Conservation (phyloP, 2,329 filamentous ascomycete genomes). For the Calonectria honghensis region DNA sequence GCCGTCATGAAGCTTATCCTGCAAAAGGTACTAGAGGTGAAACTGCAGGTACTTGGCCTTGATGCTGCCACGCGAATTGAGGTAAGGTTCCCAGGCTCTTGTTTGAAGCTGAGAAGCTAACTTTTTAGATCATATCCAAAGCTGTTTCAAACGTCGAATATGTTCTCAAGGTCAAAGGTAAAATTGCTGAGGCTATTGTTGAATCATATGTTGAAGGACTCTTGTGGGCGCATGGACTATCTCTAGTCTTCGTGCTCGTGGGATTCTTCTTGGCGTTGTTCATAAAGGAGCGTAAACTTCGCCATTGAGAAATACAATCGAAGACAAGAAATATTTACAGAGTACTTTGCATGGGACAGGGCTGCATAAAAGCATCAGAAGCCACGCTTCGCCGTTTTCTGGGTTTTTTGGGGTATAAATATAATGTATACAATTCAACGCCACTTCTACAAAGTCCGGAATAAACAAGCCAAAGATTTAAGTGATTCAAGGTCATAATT, state of each 20-base stretch:
- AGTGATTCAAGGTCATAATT: too few species aligned
- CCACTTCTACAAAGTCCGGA: too few species aligned
- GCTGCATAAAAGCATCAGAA: neutral
- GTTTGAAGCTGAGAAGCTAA: neutral
- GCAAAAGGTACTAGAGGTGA: slow-evolving; percentile 1
- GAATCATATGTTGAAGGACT: slow-evolving; percentile 18
- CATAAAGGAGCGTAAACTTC: slow-evolving; percentile 8
- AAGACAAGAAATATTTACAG: neutral
- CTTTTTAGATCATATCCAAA: slow-evolving; percentile 23
- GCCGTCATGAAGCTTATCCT: slow-evolving; percentile 12
- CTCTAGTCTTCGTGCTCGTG: neutral
- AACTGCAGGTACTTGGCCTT: neutral
- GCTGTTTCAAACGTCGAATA: slow-evolving; percentile 25
- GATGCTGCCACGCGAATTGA: slow-evolving; percentile 4
- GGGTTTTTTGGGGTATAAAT: too few species aligned
- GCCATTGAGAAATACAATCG: neutral
- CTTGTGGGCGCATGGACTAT: slow-evolving; percentile 24
- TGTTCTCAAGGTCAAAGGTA: neutral
- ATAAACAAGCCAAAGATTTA: too few species aligned
- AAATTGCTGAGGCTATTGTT: slow-evolving; percentile 20
- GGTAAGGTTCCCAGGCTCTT: neutral
- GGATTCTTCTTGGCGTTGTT: slow-evolving; percentile 15
- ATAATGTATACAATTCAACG: too few species aligned
- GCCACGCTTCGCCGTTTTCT: neutral
- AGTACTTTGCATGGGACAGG: neutral